Base-by-base conservation (phyloP, 192 early-diverging fungal genomes). In the Coemansia sp. region DNA sequence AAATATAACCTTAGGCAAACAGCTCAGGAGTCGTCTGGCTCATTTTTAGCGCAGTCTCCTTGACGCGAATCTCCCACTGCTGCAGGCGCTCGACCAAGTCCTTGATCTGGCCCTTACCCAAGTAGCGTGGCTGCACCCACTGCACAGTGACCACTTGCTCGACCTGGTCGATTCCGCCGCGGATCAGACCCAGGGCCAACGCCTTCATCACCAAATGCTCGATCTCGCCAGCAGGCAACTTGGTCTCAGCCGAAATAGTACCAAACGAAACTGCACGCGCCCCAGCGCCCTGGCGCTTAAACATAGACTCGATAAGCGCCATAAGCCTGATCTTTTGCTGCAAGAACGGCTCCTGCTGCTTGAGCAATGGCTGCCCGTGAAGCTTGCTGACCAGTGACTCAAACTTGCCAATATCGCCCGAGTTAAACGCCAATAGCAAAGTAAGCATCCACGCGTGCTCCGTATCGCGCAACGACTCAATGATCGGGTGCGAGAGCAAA, bases 171-270 rank as follows among this genome's bases (percentile, higher is more conserved):
- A 99, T 97, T 38, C 89, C 90, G 22, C 98, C 98, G 64, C 89
- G 88, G 75, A 99, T 93, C 68, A 99, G 76, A 1, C 93, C 95
- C 61, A 99, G 86, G 52, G 93, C 92, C 73, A 99, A 78, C 13
- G 96, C 97, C 86, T 97, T 97, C 98, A 99, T 99, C 27, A 98
- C 91, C 72, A 99, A 75, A 74, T 97, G 95, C 87, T 99, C 98
- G 11, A 98, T 97, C 80, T 91, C 79, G 59, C 57, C 73, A 13
- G 46, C 63, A 1, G 76, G 78, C 75, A 85, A 41, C 47, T 75
- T 86, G 3, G 93, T 96, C 76, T 96, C 95, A 3, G 89, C 80
- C 6, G 96, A 91, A 73, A 99, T 93, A 4, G 80, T 87, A 5
- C 71, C 71, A 82, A 99, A 99, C 6, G 93, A 79, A 60, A 98